phyloP scores from a whole-genome alignment of 768 basidiomycete genomes.

The Mycena kentingensis region DNA sequence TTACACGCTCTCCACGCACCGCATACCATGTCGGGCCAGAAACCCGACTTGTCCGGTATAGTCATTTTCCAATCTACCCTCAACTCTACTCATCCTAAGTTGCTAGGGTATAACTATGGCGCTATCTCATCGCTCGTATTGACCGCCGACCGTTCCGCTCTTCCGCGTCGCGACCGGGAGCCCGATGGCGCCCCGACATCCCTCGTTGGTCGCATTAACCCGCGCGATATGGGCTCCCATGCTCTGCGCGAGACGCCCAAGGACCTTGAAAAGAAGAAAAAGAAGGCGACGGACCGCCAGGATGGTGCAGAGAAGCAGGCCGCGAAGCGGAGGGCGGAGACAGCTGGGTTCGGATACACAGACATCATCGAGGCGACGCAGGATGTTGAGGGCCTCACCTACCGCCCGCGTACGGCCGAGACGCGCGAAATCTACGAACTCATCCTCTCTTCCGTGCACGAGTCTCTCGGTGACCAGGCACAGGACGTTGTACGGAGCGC shows the following conservation, averaged over 20 bases:
- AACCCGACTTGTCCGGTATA: slow-evolving; percentile 21
- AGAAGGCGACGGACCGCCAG: slow-evolving; percentile 66
- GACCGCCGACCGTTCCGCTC: slow-evolving; percentile 81
- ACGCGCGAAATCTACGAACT: slow-evolving; percentile 94
- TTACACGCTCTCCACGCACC: slow-evolving; percentile 10
- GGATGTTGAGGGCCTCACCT: slow-evolving; percentile 89
- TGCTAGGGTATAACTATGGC: slow-evolving; percentile 93
- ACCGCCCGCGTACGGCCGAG: slow-evolving; percentile 91
- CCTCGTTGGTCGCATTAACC: slow-evolving; percentile 84
- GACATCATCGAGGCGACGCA: slow-evolving; percentile 95
- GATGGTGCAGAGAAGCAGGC: slow-evolving; percentile 59
- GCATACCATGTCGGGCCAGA: slow-evolving; percentile 14
- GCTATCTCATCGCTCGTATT: slow-evolving; percentile 93
- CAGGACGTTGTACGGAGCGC: slow-evolving; percentile 96
- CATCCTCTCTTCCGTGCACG: slow-evolving; percentile 81
- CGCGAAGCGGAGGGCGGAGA: slow-evolving; percentile 61
- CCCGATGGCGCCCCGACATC: slow-evolving; percentile 96
- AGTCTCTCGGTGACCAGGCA: slow-evolving; percentile 87
- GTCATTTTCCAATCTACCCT: too few relatives aligned
- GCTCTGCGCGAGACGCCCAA: slow-evolving; percentile 81
- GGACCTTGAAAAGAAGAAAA: slow-evolving; percentile 92
- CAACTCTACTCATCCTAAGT: too few relatives aligned
- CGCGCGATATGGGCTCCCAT: slow-evolving; percentile 91
- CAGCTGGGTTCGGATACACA: slow-evolving; percentile 73
- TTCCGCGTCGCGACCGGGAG: slow-evolving; percentile 90